Evolutionary conservation across 306 rosid genomes (phyloP).

Genomic region (Vigna reflexopilosa): DNA sequence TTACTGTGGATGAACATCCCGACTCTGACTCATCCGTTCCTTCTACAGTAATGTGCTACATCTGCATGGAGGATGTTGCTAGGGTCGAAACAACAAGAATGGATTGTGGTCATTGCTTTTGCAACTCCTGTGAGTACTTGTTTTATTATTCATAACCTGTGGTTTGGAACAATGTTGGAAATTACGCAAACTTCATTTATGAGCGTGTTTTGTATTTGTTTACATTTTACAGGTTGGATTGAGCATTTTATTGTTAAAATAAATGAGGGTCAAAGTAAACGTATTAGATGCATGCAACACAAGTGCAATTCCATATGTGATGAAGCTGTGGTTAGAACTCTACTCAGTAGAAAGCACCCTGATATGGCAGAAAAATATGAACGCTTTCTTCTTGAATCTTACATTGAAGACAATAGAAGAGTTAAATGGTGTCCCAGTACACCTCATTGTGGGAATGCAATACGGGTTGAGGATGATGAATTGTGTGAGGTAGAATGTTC

Average conservation of each 20-base stretch:
- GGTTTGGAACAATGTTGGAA: conserved; percentile 6
- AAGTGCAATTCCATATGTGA: conserved; percentile 91
- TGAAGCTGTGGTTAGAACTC: conserved; percentile 72
- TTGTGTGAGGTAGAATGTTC: conserved; percentile 94
- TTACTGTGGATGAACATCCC: conserved; percentile 60
- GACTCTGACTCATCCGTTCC: conserved; percentile 41
- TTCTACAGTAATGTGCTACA: conserved; percentile 62
- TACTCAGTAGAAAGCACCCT: conserved; percentile 65
- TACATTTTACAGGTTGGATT: conserved; percentile 75
- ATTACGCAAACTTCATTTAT: conserved; percentile 10
- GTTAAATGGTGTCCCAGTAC: conserved; percentile 97
- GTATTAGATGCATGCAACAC: conserved; percentile 90
- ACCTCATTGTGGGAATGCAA: conserved; percentile 97
- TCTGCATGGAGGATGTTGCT: conserved; percentile 83
- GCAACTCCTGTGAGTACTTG: conserved; percentile 79
- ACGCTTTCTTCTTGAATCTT: conserved; percentile 93
- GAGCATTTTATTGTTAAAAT: conserved; percentile 87
- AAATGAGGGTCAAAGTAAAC: conserved; percentile 96
- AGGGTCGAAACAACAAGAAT: conserved; percentile 68
- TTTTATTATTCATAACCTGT: conserved; percentile 12
- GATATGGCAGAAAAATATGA: conserved; percentile 90
- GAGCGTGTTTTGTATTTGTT: background rate
- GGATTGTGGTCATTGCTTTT: conserved; percentile 96
- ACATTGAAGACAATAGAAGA: conserved; percentile 93
- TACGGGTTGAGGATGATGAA: conserved; percentile 79